These are phyloP conservation scores for Clarkia xantiana DNA, from an alignment of 345 rosid genomes.

Conservation along the genomic window DNA sequence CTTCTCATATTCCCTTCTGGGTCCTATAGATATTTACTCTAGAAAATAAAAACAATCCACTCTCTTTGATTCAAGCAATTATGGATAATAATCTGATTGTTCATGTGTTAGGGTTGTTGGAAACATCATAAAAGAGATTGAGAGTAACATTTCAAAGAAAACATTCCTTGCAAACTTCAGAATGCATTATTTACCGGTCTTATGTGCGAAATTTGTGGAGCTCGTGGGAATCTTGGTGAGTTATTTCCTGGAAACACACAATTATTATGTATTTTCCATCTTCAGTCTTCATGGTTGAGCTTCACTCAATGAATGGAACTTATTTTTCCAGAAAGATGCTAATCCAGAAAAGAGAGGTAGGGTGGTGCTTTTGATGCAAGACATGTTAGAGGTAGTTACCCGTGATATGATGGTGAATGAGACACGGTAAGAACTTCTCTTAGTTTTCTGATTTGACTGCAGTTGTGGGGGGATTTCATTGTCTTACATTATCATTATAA, in stretches of 20 bases:
- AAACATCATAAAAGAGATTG: constrained; percentile 79
- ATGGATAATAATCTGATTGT: constrained; percentile 3
- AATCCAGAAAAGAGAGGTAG: constrained; percentile 52
- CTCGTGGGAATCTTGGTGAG: constrained; percentile 86
- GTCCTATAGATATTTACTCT: too few relatives aligned
- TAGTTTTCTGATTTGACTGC: neutral
- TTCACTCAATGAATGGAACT: neutral
- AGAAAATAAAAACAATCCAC: too few relatives aligned
- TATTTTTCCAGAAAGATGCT: constrained; percentile 70
- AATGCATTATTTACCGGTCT: constrained; percentile 63
- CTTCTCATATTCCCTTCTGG: too few relatives aligned
- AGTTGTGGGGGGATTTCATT: neutral
- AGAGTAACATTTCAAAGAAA: constrained; percentile 72
- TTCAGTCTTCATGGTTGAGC: neutral
- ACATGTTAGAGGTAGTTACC: constrained; percentile 85
- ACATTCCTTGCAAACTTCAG: constrained; percentile 76
- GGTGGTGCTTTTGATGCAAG: constrained; percentile 76
- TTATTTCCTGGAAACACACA: constrained; percentile 10
- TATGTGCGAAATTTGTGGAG: constrained; percentile 70
- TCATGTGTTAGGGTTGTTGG: constrained; percentile 57
- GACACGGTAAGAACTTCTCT: constrained; percentile 54
- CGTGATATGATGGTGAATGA: constrained; percentile 91
- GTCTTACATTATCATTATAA: constrained; percentile 50
- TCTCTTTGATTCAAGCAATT: neutral
- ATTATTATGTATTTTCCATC: neutral